Base-by-base conservation (phyloP, 23 red algal genomes). In the Gracilariopsis chorda region DNA sequence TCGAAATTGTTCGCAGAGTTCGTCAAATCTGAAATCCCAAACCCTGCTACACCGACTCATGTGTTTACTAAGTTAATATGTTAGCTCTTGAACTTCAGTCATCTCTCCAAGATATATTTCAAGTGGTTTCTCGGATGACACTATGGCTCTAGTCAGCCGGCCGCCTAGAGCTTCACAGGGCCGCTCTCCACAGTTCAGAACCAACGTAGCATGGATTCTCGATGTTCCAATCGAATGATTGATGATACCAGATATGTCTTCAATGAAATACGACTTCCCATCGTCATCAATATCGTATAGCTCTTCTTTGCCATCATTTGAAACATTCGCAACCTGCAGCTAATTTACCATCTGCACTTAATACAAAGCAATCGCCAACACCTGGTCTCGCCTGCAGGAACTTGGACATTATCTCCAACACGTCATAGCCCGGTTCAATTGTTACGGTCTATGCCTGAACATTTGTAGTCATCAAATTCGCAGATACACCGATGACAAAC, bases 401-500 rank as follows among this genome's bases (percentile, higher is more conserved):
- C 0, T 19, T 20, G 44, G 48, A 35, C 75, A 80, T 36, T 29
- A 33, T 58, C 49, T 80, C 75, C 8, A 80, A 53, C 10, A 80
- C 75, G 32, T 80, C 75, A 33, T 80, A 80, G 6, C 75, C 75
- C 4, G 75, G 37, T 43, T 80, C 75, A 39, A 80, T 59, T 2
- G 48, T 41, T 59, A 80, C 43, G 3, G 49, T 58, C 75, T 48
- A 80, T 24, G 49, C 75, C 32, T 80, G 75, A 55, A 80, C 75
- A 37, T 55, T 80, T n/a, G 75, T 57, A 44, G 51, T 80, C 8
- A 59, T 53, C 35, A 59, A 34, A 24, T 55, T 80, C 19, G 75
- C 75, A 29, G 75, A 55, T 36, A 80, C 52, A 4, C 75, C 75
- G 49, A 80, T 59, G 5, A 80, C 75, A 57, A 80, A 80, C 30